phyloP scores from a whole-genome alignment of 108 stramenopile genomes.

The Nitzschia sp. region DNA sequence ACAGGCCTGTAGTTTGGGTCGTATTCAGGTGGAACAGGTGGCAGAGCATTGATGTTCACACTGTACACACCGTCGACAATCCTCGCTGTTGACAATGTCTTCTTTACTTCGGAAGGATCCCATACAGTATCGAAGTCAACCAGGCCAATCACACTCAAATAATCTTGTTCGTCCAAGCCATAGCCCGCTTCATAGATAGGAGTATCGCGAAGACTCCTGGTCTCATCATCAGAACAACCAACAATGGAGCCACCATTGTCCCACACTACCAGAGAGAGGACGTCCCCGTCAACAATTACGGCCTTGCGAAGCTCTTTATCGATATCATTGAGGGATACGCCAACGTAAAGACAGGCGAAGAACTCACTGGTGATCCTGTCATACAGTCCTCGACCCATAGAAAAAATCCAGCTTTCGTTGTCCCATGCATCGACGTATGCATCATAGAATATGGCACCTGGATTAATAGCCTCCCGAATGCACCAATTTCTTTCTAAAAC shows the following conservation, averaged over 20 bases:
- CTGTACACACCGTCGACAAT: slow-evolving; percentile 11
- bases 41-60: slow-evolving; percentile 35
- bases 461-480: slow-evolving; percentile 39
- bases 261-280: slow-evolving; percentile 19
- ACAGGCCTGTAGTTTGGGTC: slow-evolving; percentile 36
- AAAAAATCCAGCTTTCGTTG: slow-evolving; percentile 24
- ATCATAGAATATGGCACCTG: slow-evolving; percentile 9
- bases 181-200: slow-evolving; percentile 14
- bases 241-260: slow-evolving; percentile 14
- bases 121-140: slow-evolving; percentile 25
- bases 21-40: slow-evolving; percentile 38
- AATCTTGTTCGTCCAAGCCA: slow-evolving; percentile 4
- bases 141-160: slow-evolving; percentile 8
- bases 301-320: slow-evolving; percentile 25
- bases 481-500: slow-evolving; percentile 59
- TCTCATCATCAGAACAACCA: slow-evolving; percentile 1
- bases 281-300: slow-evolving; percentile 25
- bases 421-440: slow-evolving; percentile 45
- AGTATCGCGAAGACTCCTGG: neutral
- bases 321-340: slow-evolving; percentile 27
- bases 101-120: slow-evolving; percentile 26
- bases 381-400: slow-evolving; percentile 36
- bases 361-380: slow-evolving; percentile 43
- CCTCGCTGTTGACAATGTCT: slow-evolving; percentile 21
- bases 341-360: slow-evolving; percentile 42